Percentiles rank a stretch among this genome's conserved stretches.
phyloP scores from a whole-genome alignment of 1,284 basidiomycete genomes.

The Puccinia hordei region DNA sequence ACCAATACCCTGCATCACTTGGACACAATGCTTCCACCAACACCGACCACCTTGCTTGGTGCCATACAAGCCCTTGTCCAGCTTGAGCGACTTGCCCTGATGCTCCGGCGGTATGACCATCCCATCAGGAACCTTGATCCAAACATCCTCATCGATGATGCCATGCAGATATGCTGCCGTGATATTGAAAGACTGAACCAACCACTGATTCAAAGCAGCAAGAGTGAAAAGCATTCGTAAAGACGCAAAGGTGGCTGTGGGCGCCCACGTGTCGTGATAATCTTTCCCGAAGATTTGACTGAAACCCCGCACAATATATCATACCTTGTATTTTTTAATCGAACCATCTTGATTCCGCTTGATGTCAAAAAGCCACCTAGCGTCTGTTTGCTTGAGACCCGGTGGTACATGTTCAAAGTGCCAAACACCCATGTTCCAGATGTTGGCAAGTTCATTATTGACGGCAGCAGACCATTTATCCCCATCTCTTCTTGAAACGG shows the following conservation, averaged over 20 bases:
- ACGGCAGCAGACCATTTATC: neutral
- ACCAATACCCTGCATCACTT: neutral
- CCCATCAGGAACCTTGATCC: slow-evolving; percentile 7
- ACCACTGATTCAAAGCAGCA: neutral
- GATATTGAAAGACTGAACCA: slow-evolving; percentile 4
- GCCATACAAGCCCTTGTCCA: slow-evolving; percentile 22
- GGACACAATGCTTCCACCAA: slow-evolving; percentile 29
- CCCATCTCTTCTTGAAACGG: neutral
- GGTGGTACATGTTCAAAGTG: slow-evolving; percentile 13
- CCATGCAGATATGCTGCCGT: slow-evolving; percentile 31
- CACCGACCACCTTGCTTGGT: slow-evolving; percentile 21
- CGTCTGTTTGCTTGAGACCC: neutral
- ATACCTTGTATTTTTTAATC: slow-evolving; percentile 22
- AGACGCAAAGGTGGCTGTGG: slow-evolving; percentile 5
- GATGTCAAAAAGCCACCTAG: neutral
- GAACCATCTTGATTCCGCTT: slow-evolving; percentile 4
- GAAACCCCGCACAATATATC: slow-evolving; percentile 17
- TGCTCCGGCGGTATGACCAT: neutral
- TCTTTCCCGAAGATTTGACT: slow-evolving; percentile 10
- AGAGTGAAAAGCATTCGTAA: neutral
- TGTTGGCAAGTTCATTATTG: slow-evolving; percentile 1
- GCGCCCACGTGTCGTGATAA: slow-evolving; percentile 12
- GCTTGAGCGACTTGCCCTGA: neutral
- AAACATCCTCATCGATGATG: slow-evolving; percentile 18
- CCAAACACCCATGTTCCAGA: neutral